A percentile compares a stretch with the other conserved stretches of the same genome.
phyloP scores from a whole-genome alignment of 1,139 yeast genomes.

The Sugiyamaella castrensis region DNA sequence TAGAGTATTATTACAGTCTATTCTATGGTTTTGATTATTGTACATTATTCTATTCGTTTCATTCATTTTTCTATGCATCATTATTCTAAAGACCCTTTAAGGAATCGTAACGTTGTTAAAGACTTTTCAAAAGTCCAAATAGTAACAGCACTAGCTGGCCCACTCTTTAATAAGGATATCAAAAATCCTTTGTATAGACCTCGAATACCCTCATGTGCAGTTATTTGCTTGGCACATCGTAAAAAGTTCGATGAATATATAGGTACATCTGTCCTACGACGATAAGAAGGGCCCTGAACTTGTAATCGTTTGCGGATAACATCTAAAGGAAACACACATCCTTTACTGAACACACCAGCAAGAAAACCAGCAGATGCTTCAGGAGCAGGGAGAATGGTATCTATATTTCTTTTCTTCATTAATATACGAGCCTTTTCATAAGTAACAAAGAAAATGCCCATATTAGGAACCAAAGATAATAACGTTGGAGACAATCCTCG shows the following conservation, averaged over 20 bases:
- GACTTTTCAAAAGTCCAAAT: conserved; percentile 64
- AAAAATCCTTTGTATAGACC: conserved; percentile 76
- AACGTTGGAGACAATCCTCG: conserved; percentile 64
- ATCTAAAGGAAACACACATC: conserved; percentile 79
- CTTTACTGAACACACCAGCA: conserved; percentile 76
- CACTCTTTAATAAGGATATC: conserved; percentile 68
- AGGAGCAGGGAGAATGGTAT: conserved; percentile 35
- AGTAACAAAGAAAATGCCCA: conserved; percentile 67
- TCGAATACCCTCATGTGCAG: conserved; percentile 53
- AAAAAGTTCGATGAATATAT: conserved; percentile 16
- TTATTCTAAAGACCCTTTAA: too few relatives aligned
- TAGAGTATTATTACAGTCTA: too few relatives aligned
- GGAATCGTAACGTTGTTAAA: conserved; percentile 20
- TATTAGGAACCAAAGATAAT: conserved; percentile 58
- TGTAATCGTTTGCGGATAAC: conserved; percentile 77
- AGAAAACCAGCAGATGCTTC: conserved; percentile 63
- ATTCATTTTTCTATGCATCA: too few relatives aligned
- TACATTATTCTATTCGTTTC: too few relatives aligned
- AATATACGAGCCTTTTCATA: conserved; percentile 44
- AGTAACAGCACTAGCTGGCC: conserved; percentile 77
- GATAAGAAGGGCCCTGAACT: conserved; percentile 45
- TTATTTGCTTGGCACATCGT: conserved; percentile 40
- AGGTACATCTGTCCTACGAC: conserved; percentile 15
- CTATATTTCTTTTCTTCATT: conserved; percentile 11
- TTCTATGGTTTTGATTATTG: too few relatives aligned